phyloP scores from a whole-genome alignment of 768 basidiomycete genomes.

The Xerocomus brunneocitrinus region DNA sequence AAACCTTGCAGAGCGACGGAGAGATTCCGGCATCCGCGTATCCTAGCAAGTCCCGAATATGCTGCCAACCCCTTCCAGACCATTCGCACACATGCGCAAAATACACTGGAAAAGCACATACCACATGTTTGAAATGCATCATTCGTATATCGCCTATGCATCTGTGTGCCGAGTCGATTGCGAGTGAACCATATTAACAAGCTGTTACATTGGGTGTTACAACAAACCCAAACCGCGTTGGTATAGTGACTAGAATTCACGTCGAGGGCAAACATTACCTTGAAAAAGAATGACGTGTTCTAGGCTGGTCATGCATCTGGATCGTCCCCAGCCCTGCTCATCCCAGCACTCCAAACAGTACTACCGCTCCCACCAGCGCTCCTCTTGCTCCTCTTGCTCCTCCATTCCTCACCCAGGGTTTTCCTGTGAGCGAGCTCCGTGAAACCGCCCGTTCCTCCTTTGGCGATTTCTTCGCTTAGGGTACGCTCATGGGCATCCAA shows the following conservation, averaged over 20 bases:
- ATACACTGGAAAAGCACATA: conserved; percentile 61
- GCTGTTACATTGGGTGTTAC: conserved; percentile 18
- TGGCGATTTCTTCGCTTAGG: conserved; percentile 70
- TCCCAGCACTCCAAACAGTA: conserved; percentile 85
- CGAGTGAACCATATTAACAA: conserved; percentile 11
- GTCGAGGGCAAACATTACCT: conserved; percentile 13
- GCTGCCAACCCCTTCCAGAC: conserved; percentile 69
- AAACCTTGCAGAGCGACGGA: conserved; percentile 51
- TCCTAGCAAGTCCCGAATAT: conserved; percentile 63
- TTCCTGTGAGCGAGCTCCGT: conserved; percentile 64
- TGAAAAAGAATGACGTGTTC: neutral
- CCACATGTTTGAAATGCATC: neutral
- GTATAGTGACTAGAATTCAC: conserved; percentile 22
- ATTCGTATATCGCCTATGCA: no score
- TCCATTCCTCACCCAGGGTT: conserved; percentile 45
- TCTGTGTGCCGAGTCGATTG: no score
- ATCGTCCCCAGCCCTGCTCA: conserved; percentile 58
- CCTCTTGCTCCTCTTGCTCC: conserved; percentile 44
- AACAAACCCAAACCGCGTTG: conserved; percentile 12
- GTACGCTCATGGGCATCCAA: conserved; percentile 75
- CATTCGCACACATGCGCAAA: conserved; percentile 74
- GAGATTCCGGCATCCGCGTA: conserved; percentile 62
- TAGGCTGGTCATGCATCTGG: conserved; percentile 28
- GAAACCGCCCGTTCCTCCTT: conserved; percentile 69
- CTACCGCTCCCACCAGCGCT: conserved; percentile 66